Evolutionary conservation across 2,329 filamentous ascomycete genomes (phyloP).

Genomic region (Phialophora verrucosa): DNA sequence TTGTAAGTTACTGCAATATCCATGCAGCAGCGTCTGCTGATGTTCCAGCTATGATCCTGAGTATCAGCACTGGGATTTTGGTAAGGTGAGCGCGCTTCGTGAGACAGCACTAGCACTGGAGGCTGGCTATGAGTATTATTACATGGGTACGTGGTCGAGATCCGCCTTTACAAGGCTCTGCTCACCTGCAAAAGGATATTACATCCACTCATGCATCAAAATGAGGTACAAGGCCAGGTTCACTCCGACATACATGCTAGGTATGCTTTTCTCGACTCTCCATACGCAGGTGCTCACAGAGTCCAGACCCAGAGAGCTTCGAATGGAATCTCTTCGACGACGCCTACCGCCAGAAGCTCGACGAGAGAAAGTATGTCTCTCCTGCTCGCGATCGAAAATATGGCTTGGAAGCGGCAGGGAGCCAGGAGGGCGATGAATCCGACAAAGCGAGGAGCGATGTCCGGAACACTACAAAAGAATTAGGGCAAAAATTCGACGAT

Average conservation of each 20-base stretch:
- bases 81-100: slow-evolving; percentile 66
- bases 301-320: slow-evolving; percentile 53
- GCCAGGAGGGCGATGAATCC: slow-evolving; percentile 1
- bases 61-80: slow-evolving; percentile 65
- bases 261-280: slow-evolving; percentile 42
- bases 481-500: slow-evolving; percentile 31
- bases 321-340: slow-evolving; percentile 54
- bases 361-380: slow-evolving; percentile 53
- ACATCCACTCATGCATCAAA: slow-evolving; percentile 64
- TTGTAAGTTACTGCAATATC: slow-evolving; percentile 46
- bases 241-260: slow-evolving; percentile 56
- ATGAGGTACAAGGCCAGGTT: slow-evolving; percentile 59
- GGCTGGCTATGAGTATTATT: slow-evolving; percentile 64
- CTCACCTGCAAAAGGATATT: slow-evolving; percentile 55
- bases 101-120: slow-evolving; percentile 64
- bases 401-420: slow-evolving; percentile 7
- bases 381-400: slow-evolving; percentile 47
- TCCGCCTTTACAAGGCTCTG: not conserved
- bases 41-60: slow-evolving; percentile 62
- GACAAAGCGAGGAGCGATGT: slow-evolving; percentile 11
- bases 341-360: slow-evolving; percentile 49
- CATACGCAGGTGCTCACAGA: not conserved
- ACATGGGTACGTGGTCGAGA: slow-evolving; percentile 60
- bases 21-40: slow-evolving; percentile 8
- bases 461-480: slow-evolving; percentile 30